These are phyloP conservation scores for Pezicula carpinea DNA, from an alignment of 2,329 filamentous ascomycete species.

Conservation along the genomic window DNA sequence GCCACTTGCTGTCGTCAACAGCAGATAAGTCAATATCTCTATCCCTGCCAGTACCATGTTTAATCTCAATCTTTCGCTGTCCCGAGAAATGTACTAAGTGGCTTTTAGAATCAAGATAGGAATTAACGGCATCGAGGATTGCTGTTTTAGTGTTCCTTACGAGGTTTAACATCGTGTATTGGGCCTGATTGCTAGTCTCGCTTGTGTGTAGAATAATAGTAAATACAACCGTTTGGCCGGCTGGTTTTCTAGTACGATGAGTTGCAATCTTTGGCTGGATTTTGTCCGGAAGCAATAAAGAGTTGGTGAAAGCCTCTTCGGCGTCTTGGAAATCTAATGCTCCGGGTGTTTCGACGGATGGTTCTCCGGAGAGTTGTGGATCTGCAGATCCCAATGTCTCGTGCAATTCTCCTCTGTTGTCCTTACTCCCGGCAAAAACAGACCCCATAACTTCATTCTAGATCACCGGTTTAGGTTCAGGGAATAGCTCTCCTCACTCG, in stretches of 20 bases:
- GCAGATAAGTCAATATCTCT: slow-evolving; percentile 12
- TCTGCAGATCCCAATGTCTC: too few relatives aligned
- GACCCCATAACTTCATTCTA: too few relatives aligned
- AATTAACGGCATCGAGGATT: slow-evolving; percentile 10
- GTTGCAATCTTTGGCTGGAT: neutral
- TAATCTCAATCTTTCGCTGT: slow-evolving; percentile 10
- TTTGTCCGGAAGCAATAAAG: neutral
- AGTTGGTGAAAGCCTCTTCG: neutral
- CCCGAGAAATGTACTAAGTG: neutral
- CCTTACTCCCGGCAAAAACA: too few relatives aligned
- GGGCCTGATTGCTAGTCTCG: slow-evolving; percentile 2
- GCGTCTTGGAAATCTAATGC: neutral
- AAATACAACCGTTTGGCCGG: slow-evolving; percentile 5
- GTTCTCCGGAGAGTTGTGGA: too few relatives aligned
- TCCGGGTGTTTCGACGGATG: too few relatives aligned
- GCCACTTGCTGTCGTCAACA: slow-evolving; percentile 12
- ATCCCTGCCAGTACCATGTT: slow-evolving; percentile 11
- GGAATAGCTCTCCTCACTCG: too few relatives aligned
- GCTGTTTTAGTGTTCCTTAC: slow-evolving; percentile 5
- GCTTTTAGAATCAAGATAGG: slow-evolving; percentile 8
- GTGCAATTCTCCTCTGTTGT: too few relatives aligned
- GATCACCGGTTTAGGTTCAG: too few relatives aligned
- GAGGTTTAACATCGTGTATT: slow-evolving; percentile 7
- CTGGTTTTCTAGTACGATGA: neutral
- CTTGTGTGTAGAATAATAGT: slow-evolving; percentile 6